phyloP scores from a whole-genome alignment of 1,284 basidiomycete genomes.

The Phenoliferia sp. region DNA sequence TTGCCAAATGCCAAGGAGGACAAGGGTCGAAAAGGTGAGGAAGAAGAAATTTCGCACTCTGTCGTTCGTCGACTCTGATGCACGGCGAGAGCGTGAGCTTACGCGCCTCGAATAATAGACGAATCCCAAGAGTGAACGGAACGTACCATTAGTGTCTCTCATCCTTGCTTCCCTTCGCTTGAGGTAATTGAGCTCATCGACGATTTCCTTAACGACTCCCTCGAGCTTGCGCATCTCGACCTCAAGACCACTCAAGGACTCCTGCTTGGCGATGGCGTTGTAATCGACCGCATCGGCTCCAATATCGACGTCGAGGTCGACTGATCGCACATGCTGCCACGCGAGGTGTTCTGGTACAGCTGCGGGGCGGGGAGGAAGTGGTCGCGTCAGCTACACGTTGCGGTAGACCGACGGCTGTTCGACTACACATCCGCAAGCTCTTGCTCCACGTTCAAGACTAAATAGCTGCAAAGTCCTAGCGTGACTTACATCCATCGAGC shows the following conservation, averaged over 20 bases:
- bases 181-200: slow-evolving; percentile 89
- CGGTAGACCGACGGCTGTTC: neutral
- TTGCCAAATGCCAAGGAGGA: slow-evolving; percentile 89
- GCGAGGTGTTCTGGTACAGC: slow-evolving; percentile 51
- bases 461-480: neutral
- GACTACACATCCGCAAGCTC: neutral
- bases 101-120: neutral
- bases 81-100: too few species aligned
- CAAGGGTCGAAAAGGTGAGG: slow-evolving; percentile 72
- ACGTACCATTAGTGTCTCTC: slow-evolving; percentile 84
- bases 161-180: slow-evolving; percentile 85
- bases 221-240: slow-evolving; percentile 98
- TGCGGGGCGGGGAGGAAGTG: slow-evolving; percentile 28
- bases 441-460: neutral
- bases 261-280: slow-evolving; percentile 98
- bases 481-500: slow-evolving; percentile 61
- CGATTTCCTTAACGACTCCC: slow-evolving; percentile 86
- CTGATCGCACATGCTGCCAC: slow-evolving; percentile 55
- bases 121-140: neutral
- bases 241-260: slow-evolving; percentile 89
- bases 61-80: slow-evolving; percentile 80
- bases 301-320: slow-evolving; percentile 95
- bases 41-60: slow-evolving; percentile 91
- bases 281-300: slow-evolving; percentile 98
- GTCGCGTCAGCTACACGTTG: neutral